These are phyloP conservation scores for Aspergillus fischeri DNA, from an alignment of 2,329 filamentous ascomycete species.

Conservation along the genomic window DNA sequence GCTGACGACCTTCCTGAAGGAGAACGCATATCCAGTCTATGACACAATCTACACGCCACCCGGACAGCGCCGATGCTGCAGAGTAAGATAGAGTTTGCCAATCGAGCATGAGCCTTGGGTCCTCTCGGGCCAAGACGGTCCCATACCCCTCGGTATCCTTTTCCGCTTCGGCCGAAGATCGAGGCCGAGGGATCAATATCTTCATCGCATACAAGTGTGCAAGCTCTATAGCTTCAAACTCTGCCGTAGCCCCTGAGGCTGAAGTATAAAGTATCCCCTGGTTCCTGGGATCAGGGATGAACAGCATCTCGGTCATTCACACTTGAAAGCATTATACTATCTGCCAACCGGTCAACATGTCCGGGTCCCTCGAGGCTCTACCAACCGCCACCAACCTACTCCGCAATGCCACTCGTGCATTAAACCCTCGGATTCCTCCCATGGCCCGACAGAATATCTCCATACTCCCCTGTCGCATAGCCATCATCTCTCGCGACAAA, in stretches of 20 bases:
- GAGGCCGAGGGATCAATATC: background rate
- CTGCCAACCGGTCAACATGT: background rate
- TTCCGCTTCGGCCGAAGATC: background rate
- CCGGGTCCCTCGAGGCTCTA: slow-evolving; percentile 2
- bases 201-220: background rate
- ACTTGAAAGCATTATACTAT: background rate
- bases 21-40: background rate
- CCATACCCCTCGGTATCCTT: background rate
- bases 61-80: background rate
- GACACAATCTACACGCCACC: background rate
- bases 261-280: background rate
- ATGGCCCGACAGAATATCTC: slow-evolving; percentile 10
- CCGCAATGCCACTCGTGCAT: slow-evolving; percentile 7
- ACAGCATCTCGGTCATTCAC: background rate
- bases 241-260: background rate
- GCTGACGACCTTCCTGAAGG: no score
- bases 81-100: background rate
- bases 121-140: background rate
- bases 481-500: slow-evolving; percentile 15
- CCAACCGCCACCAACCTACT: slow-evolving; percentile 2
- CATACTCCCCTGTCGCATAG: slow-evolving; percentile 9
- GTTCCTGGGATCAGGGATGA: background rate
- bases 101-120: background rate
- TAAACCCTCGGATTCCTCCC: slow-evolving; percentile 14
- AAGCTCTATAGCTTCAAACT: background rate